These are phyloP conservation scores for Harringtonia lauricola DNA, from an alignment of 2,329 filamentous ascomycete genomes.

Conservation along the genomic window DNA sequence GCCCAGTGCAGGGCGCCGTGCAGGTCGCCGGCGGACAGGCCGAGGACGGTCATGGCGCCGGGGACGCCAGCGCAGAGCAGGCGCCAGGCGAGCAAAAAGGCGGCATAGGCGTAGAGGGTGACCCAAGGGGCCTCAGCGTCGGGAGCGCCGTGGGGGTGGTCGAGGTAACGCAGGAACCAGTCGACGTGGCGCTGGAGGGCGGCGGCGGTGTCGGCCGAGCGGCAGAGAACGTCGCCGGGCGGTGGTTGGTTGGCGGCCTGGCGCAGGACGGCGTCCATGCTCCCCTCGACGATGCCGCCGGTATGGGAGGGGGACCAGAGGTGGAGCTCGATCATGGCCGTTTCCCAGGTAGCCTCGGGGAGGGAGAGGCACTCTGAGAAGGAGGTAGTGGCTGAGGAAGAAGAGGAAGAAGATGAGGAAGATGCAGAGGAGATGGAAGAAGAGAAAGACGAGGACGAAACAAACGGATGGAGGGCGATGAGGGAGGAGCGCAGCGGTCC, in stretches of 20 bases:
- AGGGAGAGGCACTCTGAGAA: constrained; percentile 10
- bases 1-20: constrained; percentile 20
- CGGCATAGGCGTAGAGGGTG: constrained; percentile 26
- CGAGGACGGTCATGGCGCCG: constrained; percentile 10
- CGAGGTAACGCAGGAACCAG: constrained; percentile 7
- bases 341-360: constrained; percentile 27
- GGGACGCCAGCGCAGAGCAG: constrained; percentile 18
- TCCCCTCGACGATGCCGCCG: constrained; percentile 23
- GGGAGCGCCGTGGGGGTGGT: constrained; percentile 9
- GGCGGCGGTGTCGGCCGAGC: constrained; percentile 16
- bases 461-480: constrained; percentile 19
- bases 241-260: constrained; percentile 21
- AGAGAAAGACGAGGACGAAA: constrained; percentile 6
- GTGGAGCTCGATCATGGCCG: constrained; percentile 29
- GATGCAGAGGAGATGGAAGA: too few relatives aligned
- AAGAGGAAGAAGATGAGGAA: too few relatives aligned
- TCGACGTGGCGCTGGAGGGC: constrained; percentile 17
- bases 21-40: constrained; percentile 20
- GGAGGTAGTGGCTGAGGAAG: too few relatives aligned
- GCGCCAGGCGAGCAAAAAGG: constrained; percentile 29
- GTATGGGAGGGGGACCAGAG: constrained; percentile 30
- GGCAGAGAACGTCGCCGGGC: constrained; percentile 20
- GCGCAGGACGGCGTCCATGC: constrained; percentile 22
- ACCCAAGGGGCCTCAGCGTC: constrained; percentile 26
- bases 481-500: constrained; percentile 24